Base-by-base conservation (phyloP, 805 yeast species). In the Helenozyma baotianmanensis region DNA sequence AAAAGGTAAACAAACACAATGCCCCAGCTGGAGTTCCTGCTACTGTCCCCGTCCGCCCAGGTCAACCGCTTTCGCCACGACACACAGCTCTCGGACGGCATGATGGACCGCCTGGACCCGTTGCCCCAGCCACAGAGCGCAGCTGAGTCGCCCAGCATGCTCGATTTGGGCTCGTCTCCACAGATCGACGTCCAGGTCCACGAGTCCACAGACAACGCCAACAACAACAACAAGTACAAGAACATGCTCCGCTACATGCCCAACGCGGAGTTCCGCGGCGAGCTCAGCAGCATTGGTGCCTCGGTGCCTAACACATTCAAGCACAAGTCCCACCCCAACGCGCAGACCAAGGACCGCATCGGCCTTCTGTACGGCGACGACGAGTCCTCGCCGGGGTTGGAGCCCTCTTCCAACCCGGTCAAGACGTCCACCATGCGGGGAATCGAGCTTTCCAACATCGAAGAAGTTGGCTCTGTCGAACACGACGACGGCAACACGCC, bases 231-330 rank as follows among this genome's bases (percentile, higher is more conserved):
- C 35, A 36, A 25, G n/a, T 65, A 61, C 40, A 58, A 61, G 30
- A 51, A 52, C 19, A 55, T 54, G 35, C 49, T 64, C 23, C 57
- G 53, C 36, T 65, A 64, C 40, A 33, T 48, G 25, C 60, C 60
- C 13, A 64, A 63, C 32, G 23, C 42, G 2, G 61, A 56, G 7
- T 65, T 64, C 40, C 48, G 50, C 17, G 45, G 39, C 19, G 54
- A 50, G 15, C 43, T 40, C 9, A 31, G 43, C 18, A 30, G 30
- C 14, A 7, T 33, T n/a, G 45, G 43, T 24, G 42, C 40, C 5
- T 62, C 70, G 2, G 61, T 62, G 14, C 71, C 72, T 14, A 66
- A 66, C 36, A 66, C 72, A 1, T 66, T 66, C 54, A 60, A 64
- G 38, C 58, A 64, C 36, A 66, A 64, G 41, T 57, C 66, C n/a